A percentile compares a stretch with the other conserved stretches of the same genome.
These are phyloP conservation scores for Podila horticola DNA, from an alignment of 192 early-diverging fungal species.

Conservation along the genomic window DNA sequence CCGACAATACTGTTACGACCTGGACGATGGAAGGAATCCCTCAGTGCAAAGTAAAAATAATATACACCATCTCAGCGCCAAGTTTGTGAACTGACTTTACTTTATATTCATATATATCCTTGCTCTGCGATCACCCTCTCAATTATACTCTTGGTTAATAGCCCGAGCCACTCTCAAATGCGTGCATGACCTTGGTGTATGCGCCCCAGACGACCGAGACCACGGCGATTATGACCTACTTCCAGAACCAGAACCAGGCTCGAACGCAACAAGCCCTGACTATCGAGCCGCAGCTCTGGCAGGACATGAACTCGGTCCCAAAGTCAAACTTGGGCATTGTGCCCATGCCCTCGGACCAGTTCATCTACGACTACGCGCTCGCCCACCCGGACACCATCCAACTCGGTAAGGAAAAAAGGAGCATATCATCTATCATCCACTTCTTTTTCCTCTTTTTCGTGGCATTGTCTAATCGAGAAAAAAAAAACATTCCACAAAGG, in stretches of 20 bases:
- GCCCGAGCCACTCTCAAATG: conserved; percentile 38
- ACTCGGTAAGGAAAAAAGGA: conserved; percentile 54
- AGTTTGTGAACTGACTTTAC: too few relatives aligned
- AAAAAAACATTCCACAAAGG: conserved; percentile 1
- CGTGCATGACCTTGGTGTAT: conserved; percentile 42
- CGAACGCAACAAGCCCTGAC: conserved; percentile 21
- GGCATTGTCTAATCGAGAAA: too few relatives aligned
- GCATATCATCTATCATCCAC: neutral
- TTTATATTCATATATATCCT: too few relatives aligned
- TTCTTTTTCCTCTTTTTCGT: neutral
- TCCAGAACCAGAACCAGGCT: conserved; percentile 36
- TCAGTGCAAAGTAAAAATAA: conserved; percentile 45
- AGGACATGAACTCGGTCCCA: conserved; percentile 25
- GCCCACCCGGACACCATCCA: conserved; percentile 69
- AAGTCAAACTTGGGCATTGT: conserved; percentile 58
- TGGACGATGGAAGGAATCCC: conserved; percentile 40
- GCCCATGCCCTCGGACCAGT: conserved; percentile 60
- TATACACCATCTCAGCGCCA: too few relatives aligned
- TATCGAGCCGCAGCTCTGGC: conserved; percentile 24
- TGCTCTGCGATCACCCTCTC: neutral
- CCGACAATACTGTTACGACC: conserved; percentile 11
- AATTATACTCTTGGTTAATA: too few relatives aligned
- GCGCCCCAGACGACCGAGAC: conserved; percentile 29
- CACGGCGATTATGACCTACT: conserved; percentile 33
- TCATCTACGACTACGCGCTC: conserved; percentile 79